Evolutionary conservation across 2,329 filamentous ascomycete species (phyloP).

Genomic region (Fusarium multiceps): DNA sequence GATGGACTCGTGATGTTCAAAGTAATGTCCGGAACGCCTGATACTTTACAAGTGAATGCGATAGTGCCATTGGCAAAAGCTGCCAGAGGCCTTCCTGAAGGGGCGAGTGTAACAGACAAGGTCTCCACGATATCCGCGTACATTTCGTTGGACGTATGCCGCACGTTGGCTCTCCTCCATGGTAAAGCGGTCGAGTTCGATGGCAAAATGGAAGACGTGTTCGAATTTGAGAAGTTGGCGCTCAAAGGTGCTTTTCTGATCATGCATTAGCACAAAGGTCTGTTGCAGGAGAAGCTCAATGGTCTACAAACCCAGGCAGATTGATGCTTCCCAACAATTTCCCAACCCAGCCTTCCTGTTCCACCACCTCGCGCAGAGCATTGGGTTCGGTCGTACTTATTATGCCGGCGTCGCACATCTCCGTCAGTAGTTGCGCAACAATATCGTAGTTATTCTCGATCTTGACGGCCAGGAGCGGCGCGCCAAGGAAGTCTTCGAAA

Average conservation of each 20-base stretch:
- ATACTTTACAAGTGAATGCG: constrained; percentile 94
- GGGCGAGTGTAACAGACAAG: constrained; percentile 86
- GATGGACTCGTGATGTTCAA: constrained; percentile 83
- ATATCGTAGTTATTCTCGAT: constrained; percentile 94
- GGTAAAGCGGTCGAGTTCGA: constrained; percentile 72
- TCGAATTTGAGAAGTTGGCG: constrained; percentile 54
- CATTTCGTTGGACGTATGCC: constrained; percentile 96
- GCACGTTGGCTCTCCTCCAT: constrained; percentile 91
- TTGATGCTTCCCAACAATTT: constrained; percentile 90
- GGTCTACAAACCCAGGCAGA: constrained; percentile 72
- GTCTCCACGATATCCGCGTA: constrained; percentile 97
- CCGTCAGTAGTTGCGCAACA: constrained; percentile 88
- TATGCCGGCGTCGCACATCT: constrained; percentile 96
- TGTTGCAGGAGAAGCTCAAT: not conserved
- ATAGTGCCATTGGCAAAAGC: constrained; percentile 93
- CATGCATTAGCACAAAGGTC: constrained; percentile 19
- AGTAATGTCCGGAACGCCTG: constrained; percentile 90
- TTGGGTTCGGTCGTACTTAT: constrained; percentile 93
- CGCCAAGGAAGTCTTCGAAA: constrained; percentile 92
- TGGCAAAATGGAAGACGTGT: constrained; percentile 54
- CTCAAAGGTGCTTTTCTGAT: constrained; percentile 56
- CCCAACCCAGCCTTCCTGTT: constrained; percentile 89
- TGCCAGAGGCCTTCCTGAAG: constrained; percentile 86
- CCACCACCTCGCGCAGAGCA: constrained; percentile 88
- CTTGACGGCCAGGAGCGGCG: constrained; percentile 85